Percentiles rank a stretch among this genome's conserved stretches.
Conservation (phyloP, 2,329 filamentous ascomycete genomes). For the Talaromyces albobiverticillius region DNA sequence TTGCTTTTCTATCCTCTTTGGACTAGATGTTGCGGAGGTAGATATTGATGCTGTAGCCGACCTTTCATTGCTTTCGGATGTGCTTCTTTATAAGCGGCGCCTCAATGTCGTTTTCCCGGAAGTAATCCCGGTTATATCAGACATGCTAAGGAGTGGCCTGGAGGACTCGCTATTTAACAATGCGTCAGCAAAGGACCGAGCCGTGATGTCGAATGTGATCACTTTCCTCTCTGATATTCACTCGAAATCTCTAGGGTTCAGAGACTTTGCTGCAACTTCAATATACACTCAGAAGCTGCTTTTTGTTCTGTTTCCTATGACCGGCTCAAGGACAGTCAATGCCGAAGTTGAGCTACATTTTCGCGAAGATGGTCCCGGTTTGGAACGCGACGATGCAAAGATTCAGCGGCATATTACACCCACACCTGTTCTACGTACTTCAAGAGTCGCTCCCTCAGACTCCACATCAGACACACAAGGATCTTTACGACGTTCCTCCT, state of each 20-base stretch:
- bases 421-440: conserved; percentile 70
- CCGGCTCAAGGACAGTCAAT: conserved; percentile 78
- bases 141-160: conserved; percentile 84
- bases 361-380: conserved; percentile 73
- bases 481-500: conserved; percentile 75
- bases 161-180: conserved; percentile 62
- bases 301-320: conserved; percentile 78
- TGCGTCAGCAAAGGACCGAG: conserved; percentile 57
- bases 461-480: conserved; percentile 49
- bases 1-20: conserved; percentile 85
- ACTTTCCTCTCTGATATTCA: conserved; percentile 79
- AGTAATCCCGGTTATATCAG: conserved; percentile 72
- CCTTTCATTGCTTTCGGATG: conserved; percentile 67
- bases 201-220: conserved; percentile 71
- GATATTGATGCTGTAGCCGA: conserved; percentile 73
- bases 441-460: conserved; percentile 54
- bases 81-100: conserved; percentile 60
- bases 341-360: conserved; percentile 86
- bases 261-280: conserved; percentile 76
- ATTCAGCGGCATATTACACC: conserved; percentile 69
- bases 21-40: conserved; percentile 71
- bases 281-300: conserved; percentile 79
- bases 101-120: conserved; percentile 72
- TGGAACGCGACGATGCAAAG: conserved; percentile 81
- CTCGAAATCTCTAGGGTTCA: conserved; percentile 69